These are phyloP conservation scores for Xylaria sp. DNA, from an alignment of 2,329 filamentous ascomycete species.

Conservation along the genomic window DNA sequence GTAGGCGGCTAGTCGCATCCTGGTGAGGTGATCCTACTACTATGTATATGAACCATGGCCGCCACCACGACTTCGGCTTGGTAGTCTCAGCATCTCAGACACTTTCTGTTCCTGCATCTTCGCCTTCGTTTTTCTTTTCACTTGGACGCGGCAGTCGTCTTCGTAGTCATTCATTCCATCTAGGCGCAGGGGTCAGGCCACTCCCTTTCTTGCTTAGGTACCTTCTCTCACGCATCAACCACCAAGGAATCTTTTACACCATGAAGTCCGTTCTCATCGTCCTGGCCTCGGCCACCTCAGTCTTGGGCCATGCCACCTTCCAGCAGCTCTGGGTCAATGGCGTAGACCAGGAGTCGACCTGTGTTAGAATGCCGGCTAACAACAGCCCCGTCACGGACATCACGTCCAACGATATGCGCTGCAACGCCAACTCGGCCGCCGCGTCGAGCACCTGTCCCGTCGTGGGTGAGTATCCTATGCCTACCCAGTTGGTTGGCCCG, in stretches of 20 bases:
- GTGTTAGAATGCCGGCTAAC: conserved; percentile 50
- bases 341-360: conserved; percentile 46
- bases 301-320: conserved; percentile 53
- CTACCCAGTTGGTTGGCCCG: too few species aligned
- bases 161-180: background rate
- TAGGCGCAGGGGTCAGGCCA: background rate
- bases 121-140: too few species aligned
- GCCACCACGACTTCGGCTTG: too few species aligned
- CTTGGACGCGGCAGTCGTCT: background rate
- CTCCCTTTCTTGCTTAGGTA: background rate
- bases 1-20: too few species aligned
- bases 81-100: too few species aligned
- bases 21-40: too few species aligned
- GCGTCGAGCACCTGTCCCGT: conserved; percentile 49
- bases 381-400: conserved; percentile 56
- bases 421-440: conserved; percentile 43
- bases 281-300: conserved; percentile 40
- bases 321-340: conserved; percentile 55
- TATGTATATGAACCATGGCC: too few species aligned
- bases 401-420: conserved; percentile 44
- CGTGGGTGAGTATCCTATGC: conserved; percentile 11
- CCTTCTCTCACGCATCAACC: too few species aligned
- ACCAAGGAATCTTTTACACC: too few species aligned
- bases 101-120: too few species aligned
- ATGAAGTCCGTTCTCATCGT: conserved; percentile 43